These are phyloP conservation scores for Solanum phureja DNA, from an alignment of 257 asterid genomes.

Conservation along the genomic window DNA sequence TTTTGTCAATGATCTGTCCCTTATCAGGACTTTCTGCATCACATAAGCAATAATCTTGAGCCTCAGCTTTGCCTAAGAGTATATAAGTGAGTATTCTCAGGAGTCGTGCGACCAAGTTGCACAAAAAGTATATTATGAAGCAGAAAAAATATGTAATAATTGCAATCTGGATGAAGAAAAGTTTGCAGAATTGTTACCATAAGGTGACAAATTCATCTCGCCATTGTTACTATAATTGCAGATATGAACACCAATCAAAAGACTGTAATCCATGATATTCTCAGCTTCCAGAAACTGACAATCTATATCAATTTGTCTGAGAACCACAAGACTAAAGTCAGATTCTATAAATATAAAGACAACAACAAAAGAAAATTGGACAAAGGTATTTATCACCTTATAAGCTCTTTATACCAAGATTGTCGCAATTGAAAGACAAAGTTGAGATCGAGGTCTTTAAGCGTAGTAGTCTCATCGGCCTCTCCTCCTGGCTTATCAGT, in stretches of 20 bases:
- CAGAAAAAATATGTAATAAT: neutral
- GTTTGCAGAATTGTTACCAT: neutral
- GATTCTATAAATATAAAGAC: neutral
- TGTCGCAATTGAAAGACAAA: constrained; percentile 47
- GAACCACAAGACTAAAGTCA: neutral
- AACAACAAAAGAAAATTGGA: neutral
- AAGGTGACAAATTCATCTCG: neutral
- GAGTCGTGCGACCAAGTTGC: neutral
- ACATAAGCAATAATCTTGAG: neutral
- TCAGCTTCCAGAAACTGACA: constrained; percentile 82
- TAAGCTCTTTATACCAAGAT: constrained; percentile 60
- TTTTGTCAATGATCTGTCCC: neutral
- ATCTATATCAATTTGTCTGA: constrained; percentile 66
- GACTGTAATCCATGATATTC: constrained; percentile 85
- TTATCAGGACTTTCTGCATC: neutral
- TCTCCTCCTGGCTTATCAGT: constrained; percentile 54
- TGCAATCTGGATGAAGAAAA: neutral
- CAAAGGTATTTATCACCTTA: constrained; percentile 37
- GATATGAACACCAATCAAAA: constrained; percentile 73
- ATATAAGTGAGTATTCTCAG: neutral
- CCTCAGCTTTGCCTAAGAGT: neutral
- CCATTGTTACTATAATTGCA: constrained; percentile 26
- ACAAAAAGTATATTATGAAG: neutral
- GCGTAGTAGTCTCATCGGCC: constrained; percentile 75
- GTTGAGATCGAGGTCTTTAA: constrained; percentile 77